Base-by-base conservation (phyloP, 2,329 filamentous ascomycete genomes). In the Neofusicoccum kwambonambiense region DNA sequence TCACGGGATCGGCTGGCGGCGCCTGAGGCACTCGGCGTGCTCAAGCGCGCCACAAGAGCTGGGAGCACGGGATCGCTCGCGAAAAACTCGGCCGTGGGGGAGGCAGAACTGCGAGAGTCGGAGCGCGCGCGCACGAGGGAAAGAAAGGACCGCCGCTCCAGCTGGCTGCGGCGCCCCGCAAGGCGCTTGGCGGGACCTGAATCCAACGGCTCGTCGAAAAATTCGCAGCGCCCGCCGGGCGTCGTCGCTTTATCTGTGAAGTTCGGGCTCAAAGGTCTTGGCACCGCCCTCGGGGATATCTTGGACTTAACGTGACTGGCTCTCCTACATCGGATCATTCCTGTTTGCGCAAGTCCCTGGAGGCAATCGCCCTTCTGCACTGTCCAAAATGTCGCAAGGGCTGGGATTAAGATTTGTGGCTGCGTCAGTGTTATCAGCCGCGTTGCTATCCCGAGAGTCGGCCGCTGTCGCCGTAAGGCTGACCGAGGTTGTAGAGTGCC, bases 211-310 rank as follows among this genome's bases (percentile, higher is more conserved):
- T 19, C 12, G 22, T 6, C 42, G 22, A 37, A 19, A 37, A 17
- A 11, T 8, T 39, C 31, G 34, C n/a, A 39, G 7, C 39, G 17
- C 7, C 12, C 54, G 12, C 42, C 27, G 56, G 44, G 3, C 58
- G 41, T 51, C 37, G 27, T 51, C 58, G 35, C 19, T 50, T 62
- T 51, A 39, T 50, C 58, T 62, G 35, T 51, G 35, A 35, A 41
- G 19, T 45, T 50, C 58, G 44, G 58, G 58, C 45, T 41, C 34
- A 39, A 42, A 17, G 13, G 42, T 12, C 58, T 62, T 62, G 58
- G 58, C 58, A 22, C 34, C 37, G 22, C 47, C 45, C 52, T 64
- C 62, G 62, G 62, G 44, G 62, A 62, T 62, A 62, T 62, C 60
- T 62, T 62, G 60, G 60, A 52, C 42, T 12, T 58, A 37, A 15